A percentile compares a stretch with the other conserved stretches of the same genome.
Evolutionary conservation across 306 rosid species (phyloP).

Genomic region (Benincasa hispida): DNA sequence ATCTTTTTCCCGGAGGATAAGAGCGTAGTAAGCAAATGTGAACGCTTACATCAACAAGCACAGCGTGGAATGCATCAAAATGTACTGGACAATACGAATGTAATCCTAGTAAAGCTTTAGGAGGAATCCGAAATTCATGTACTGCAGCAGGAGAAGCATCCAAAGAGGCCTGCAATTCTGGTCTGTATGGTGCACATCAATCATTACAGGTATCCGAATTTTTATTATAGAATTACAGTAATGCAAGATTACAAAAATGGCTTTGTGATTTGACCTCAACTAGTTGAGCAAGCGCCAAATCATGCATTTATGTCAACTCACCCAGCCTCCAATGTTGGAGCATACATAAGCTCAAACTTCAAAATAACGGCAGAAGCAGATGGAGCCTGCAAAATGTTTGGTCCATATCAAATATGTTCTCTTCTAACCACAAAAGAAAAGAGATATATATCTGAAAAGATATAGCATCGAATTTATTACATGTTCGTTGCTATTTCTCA

Average conservation of each 20-base stretch:
- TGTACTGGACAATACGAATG: conserved; percentile 82
- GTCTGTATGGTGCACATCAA: conserved; percentile 28
- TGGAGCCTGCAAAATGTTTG: conserved; percentile 43
- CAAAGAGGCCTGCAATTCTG: conserved; percentile 38
- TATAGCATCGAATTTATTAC: neutral
- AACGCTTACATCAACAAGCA: conserved; percentile 66
- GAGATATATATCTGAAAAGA: neutral
- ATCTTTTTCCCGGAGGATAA: conserved; percentile 26
- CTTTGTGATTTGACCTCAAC: conserved; percentile 1
- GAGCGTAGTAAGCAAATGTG: conserved; percentile 56
- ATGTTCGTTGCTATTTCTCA: neutral
- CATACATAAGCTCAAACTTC: conserved; percentile 89
- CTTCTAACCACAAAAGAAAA: neutral
- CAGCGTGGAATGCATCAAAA: conserved; percentile 73
- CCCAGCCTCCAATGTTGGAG: conserved; percentile 50
- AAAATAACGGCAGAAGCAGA: conserved; percentile 54
- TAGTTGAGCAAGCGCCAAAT: conserved; percentile 6
- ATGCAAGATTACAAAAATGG: conserved; percentile 1
- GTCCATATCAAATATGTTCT: conserved; percentile 10
- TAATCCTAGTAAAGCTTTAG: conserved; percentile 74
- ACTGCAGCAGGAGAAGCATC: conserved; percentile 50
- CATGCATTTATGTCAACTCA: conserved; percentile 25
- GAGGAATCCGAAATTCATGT: conserved; percentile 77
- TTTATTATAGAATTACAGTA: conserved; percentile 8
- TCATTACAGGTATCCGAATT: conserved; percentile 22